These are phyloP conservation scores for Colletotrichum musicola DNA, from an alignment of 2,329 filamentous ascomycete genomes.

Conservation along the genomic window DNA sequence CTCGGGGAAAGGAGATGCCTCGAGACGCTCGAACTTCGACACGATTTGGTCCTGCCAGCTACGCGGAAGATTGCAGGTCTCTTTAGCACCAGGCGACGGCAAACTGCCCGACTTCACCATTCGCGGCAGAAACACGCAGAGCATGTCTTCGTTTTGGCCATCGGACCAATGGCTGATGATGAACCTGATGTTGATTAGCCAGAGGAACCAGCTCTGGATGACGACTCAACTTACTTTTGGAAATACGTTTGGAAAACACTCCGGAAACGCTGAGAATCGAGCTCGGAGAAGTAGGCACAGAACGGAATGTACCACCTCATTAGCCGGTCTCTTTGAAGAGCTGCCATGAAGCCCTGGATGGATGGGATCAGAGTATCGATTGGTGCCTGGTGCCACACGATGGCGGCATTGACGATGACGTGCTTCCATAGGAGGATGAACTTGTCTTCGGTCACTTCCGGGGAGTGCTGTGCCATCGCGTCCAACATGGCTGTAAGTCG, in stretches of 20 bases:
- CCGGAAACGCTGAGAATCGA: conserved; percentile 80
- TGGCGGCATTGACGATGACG: conserved; percentile 69
- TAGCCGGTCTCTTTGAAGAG: conserved; percentile 74
- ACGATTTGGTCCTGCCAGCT: conserved; percentile 81
- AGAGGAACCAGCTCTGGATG: neutral
- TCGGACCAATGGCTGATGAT: conserved; percentile 80
- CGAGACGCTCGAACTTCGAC: conserved; percentile 75
- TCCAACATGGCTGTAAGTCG: conserved; percentile 66
- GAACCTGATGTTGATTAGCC: conserved; percentile 67
- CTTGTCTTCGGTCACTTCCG: conserved; percentile 51
- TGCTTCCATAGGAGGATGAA: conserved; percentile 66
- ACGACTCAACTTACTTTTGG: conserved; percentile 69
- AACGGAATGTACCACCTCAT: conserved; percentile 85
- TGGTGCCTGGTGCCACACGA: conserved; percentile 80
- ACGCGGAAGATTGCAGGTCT: conserved; percentile 70
- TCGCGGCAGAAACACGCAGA: conserved; percentile 76
- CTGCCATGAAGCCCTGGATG: conserved; percentile 74
- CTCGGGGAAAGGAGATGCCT: conserved; percentile 74
- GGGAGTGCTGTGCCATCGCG: conserved; percentile 55
- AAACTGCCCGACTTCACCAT: conserved; percentile 71
- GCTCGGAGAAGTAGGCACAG: conserved; percentile 82
- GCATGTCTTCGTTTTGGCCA: conserved; percentile 72
- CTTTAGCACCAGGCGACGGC: conserved; percentile 63
- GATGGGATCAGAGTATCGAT: conserved; percentile 83
- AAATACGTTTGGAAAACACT: conserved; percentile 84